Evolutionary conservation across 225 moss, liverwort and hornwort genomes (phyloP), one percentile per base, ranked within the genome.

Genomic region (Physcomitrium patens): DNA sequence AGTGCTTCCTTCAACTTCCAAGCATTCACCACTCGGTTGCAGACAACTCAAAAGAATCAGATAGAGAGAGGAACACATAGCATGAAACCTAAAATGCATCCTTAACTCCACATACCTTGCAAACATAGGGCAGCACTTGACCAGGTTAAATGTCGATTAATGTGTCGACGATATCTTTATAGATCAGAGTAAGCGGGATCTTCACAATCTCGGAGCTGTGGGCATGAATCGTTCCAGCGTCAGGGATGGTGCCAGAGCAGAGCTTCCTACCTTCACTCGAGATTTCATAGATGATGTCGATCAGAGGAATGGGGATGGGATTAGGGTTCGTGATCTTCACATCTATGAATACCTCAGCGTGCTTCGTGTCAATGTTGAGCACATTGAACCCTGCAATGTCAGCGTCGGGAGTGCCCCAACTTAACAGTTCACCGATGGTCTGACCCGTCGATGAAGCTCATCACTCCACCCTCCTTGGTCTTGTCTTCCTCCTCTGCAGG

Each of bases 241-340:
- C 91, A 0, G 96, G 87, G 52, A 93, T 93, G 48, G 81, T 82
- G 18, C 96, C 96, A 3, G 91, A 80, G 66, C 89, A 79, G 27
- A 96, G 88, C 77, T 90, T 88, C 9, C 87, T 65, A 5, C 81
- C 77, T 0, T 87, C 90, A 22, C 93, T 93, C 72, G 86, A 79
- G 55, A 96, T 83, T 1, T 85, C 74, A 45, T 96, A 96, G 46
- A 89, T 57, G 79, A 96, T 93, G 19, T 96, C 91, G 55, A 93
- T 82, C 45, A 96, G 84, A 22, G 96, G 96, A 61, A 96, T 92
- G 2, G 96, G 93, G 9, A 96, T 68, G 0, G 93, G 96, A 54
- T 93, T 93, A 0, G 96, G 96, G 20, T 96, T 96, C 27, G 78
- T 90, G 78, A 96, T 90, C 68, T 85, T 83, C 51, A 96, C 90